A percentile compares a stretch with the other conserved stretches of the same genome.
Conservation (phyloP, 331 rosid genomes). For the Ulmus americana region DNA sequence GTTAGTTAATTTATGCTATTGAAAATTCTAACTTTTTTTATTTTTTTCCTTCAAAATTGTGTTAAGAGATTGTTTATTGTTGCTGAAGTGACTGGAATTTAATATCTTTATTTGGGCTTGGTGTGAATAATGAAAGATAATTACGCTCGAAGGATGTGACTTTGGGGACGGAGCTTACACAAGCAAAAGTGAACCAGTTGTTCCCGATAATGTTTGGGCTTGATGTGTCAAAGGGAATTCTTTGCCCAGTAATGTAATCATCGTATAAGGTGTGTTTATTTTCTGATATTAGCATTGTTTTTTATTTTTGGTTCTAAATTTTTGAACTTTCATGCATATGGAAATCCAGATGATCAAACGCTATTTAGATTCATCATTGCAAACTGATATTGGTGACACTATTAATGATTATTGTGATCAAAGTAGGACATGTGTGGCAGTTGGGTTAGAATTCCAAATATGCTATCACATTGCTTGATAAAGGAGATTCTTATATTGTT, state of each 20-base stretch:
- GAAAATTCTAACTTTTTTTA: too few relatives aligned
- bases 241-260: conserved; percentile 91
- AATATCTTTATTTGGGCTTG: too few relatives aligned
- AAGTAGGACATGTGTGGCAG: not conserved
- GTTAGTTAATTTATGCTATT: too few relatives aligned
- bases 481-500: too few relatives aligned
- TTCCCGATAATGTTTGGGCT: conserved; percentile 74
- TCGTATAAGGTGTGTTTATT: conserved; percentile 64
- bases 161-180: conserved; percentile 49
- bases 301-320: not conserved
- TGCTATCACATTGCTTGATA: too few relatives aligned
- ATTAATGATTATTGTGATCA: not conserved
- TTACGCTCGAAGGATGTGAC: conserved; percentile 33
- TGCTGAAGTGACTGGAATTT: too few relatives aligned
- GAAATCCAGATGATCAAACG: not conserved
- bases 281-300: not conserved
- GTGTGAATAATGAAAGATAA: conserved; percentile 36
- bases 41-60: too few relatives aligned
- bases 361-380: not conserved
- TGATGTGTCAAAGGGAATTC: conserved; percentile 70
- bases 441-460: too few relatives aligned
- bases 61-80: too few relatives aligned
- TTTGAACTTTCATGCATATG: not conserved
- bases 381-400: not conserved
- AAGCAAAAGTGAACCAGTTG: conserved; percentile 58